These are phyloP conservation scores for Combretum micranthum DNA, from an alignment of 345 rosid species.

Conservation along the genomic window DNA sequence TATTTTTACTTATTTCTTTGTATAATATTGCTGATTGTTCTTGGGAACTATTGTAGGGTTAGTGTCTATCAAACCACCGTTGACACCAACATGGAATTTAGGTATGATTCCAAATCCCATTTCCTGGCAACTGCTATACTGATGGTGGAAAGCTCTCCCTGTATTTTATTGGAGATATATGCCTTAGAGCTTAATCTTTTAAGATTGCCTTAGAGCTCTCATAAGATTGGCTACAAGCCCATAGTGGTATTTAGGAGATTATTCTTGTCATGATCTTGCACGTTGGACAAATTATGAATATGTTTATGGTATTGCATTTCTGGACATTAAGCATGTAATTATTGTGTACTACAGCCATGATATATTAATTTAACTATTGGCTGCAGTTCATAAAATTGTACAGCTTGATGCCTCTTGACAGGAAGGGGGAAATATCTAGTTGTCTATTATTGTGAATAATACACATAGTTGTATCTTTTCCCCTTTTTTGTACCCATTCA, in stretches of 20 bases:
- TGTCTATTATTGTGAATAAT: conserved; percentile 22
- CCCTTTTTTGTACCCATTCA: conserved; percentile 68
- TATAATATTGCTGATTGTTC: conserved; percentile 27
- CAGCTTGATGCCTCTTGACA: conserved; percentile 11
- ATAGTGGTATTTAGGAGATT: too few relatives aligned
- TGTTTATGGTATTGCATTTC: too few relatives aligned
- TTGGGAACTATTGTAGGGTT: conserved; percentile 59
- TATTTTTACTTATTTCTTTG: too few relatives aligned
- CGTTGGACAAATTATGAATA: too few relatives aligned
- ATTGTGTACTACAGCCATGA: too few relatives aligned
- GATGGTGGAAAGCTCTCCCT: conserved; percentile 11
- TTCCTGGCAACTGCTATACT: conserved; percentile 19
- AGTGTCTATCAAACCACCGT: conserved; percentile 41
- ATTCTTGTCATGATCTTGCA: too few relatives aligned
- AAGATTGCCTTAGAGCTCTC: conserved; percentile 1
- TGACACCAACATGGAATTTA: conserved; percentile 48
- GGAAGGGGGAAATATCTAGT: conserved; percentile 15
- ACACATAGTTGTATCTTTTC: conserved; percentile 46
- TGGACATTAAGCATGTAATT: too few relatives aligned
- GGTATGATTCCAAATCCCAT: conserved; percentile 50
- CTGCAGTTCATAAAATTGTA: background rate
- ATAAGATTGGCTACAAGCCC: too few relatives aligned
- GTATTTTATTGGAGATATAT: conserved; percentile 5
- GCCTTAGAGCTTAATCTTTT: conserved; percentile 4
- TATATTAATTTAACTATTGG: too few relatives aligned